These are phyloP conservation scores for Coprinellus micaceus DNA, from an alignment of 768 basidiomycete species.

Conservation along the genomic window DNA sequence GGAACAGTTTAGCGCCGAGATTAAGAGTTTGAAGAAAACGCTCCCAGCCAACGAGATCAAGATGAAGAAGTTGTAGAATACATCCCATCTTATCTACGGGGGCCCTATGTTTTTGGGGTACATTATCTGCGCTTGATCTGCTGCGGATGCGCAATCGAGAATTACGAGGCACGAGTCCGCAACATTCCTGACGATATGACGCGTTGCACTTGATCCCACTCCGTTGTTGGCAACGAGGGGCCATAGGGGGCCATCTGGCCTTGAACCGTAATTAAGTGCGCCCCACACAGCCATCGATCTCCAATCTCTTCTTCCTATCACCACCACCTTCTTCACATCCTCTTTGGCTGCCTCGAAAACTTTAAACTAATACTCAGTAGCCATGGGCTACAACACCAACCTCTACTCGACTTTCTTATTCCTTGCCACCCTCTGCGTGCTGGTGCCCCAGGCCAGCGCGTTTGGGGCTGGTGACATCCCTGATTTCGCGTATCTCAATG, in stretches of 20 bases:
- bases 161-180: no score
- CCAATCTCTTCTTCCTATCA: neutral
- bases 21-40: conserved; percentile 55
- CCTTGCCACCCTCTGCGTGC: conserved; percentile 31
- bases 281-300: conserved; percentile 11
- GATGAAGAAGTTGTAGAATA: conserved; percentile 42
- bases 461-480: conserved; percentile 72
- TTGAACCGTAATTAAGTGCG: no score
- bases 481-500: conserved; percentile 63
- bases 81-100: no score
- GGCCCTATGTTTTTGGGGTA: no score
- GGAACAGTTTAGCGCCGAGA: conserved; percentile 60
- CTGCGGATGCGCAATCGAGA: no score
- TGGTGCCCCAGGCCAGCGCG: conserved; percentile 45
- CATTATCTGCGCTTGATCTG: no score
- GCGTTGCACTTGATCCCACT: no score
- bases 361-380: no score
- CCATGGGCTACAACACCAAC: conserved; percentile 28
- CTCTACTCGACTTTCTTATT: conserved; percentile 31
- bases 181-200: no score
- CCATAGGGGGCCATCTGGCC: no score
- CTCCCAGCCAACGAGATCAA: conserved; percentile 37
- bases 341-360: no score
- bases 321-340: conserved; percentile 2
- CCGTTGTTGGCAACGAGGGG: no score